Evolutionary conservation across 345 rosid species (phyloP), one percentile per base, ranked within the genome.

Genomic region (Moringa oleifera): DNA sequence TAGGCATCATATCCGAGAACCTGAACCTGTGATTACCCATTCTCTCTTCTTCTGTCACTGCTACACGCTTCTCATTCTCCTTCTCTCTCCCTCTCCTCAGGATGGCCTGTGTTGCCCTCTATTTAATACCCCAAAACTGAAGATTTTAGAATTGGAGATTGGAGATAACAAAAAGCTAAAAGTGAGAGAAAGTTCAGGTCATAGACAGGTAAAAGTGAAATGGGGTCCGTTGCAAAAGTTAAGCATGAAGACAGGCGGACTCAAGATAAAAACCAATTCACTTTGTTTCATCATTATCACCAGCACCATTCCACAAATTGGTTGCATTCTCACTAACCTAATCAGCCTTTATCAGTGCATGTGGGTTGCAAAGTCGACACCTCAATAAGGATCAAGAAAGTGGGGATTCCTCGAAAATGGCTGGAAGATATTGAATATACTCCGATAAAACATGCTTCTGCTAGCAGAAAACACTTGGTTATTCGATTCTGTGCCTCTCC

Each of bases 21-120:
- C 75, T 83, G 69, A 87, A 87, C 75, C 76, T 83, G 80, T 80
- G 62, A 68, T 79, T 80, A 6, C 88, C 84, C 90, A 87, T 87
- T 54, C 67, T 62, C 75, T 63, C 59, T 45, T 57, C 71, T 52
- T 64, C 25, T 49, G 1, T 69, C 53, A 20, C 21, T 28, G 57
- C 4, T 22, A 37, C 51, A 25, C 64, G 18, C 68, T 61, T 55
- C 36, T 64, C 53, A 21, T 25, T 33, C 59, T 20, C 50, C 23
- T 21, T 58, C 21, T 62, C 61, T 63, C 58, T 59, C 64, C 22
- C 4, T 28, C 62, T 54, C 25, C 4, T 23, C 62, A 53, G 57
- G 28, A 33, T 33, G n/a, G n/a, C 11, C 11, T 66, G 21, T 49
- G 5, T 57, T 53, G 56, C 56, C 25, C 45, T 63, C 63, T 59